Conservation (phyloP, 2,329 filamentous ascomycete species). For the Penicillium italicum region DNA sequence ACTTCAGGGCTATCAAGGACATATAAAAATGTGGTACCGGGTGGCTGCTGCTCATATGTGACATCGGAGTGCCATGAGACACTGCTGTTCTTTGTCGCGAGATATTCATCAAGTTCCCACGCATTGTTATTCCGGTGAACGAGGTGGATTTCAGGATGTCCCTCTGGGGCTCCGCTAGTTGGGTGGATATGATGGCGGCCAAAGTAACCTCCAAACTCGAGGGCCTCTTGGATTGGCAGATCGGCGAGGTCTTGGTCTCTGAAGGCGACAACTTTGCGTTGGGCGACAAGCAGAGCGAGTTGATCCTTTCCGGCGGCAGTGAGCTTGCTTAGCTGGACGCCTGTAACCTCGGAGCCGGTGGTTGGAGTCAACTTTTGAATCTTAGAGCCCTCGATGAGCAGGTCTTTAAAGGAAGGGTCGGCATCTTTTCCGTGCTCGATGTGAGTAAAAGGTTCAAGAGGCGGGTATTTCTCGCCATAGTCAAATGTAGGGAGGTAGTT, state of each 20-base stretch:
- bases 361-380: constrained; percentile 31
- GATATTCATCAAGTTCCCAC: constrained; percentile 56
- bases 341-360: constrained; percentile 36
- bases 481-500: constrained; percentile 27
- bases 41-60: constrained; percentile 79
- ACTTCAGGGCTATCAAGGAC: constrained; percentile 71
- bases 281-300: constrained; percentile 34
- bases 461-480: constrained; percentile 33
- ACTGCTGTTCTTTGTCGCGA: constrained; percentile 66
- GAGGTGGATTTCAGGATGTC: constrained; percentile 68
- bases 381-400: constrained; percentile 29
- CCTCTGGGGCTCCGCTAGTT: constrained; percentile 66
- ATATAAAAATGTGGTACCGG: constrained; percentile 85
- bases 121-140: constrained; percentile 67
- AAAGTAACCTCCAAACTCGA: constrained; percentile 68
- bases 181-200: constrained; percentile 76
- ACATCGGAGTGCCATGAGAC: constrained; percentile 86
- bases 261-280: constrained; percentile 33
- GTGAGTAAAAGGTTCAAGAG: constrained; percentile 43
- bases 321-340: constrained; percentile 32
- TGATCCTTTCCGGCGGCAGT: constrained; percentile 31
- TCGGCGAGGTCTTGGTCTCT: constrained; percentile 64
- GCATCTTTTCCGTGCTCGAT: constrained; percentile 42
- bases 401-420: constrained; percentile 43
- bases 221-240: constrained; percentile 64